Evolutionary conservation across 1,139 yeast genomes (phyloP), one percentile per base, ranked within the genome.

Genomic region (Lodderomyces beijingensis): DNA sequence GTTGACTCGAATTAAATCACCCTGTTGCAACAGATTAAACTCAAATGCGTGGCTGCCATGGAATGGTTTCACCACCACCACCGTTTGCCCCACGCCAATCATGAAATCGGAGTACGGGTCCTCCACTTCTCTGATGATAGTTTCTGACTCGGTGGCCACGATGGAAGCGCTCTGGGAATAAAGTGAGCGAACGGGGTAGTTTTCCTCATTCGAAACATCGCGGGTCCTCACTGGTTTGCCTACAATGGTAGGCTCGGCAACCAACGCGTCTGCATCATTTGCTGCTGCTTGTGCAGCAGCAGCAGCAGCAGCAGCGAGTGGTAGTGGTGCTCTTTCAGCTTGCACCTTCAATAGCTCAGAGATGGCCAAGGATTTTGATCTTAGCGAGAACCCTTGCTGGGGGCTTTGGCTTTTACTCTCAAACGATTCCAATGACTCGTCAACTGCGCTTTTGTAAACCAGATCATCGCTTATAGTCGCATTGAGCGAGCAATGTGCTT

Each of bases 41-140:
- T 62, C 65, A 28, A 38, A 35, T 3, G 43, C 47, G 11, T 32
- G 40, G 1, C 28, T 38, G 0, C 62, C 62, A 22, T 46, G 43
- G 32, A 53, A 63, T 6, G 61, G 59, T 27, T 55, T 51, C 4
- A 62, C 54, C 3, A 60, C 65, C n/a, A 62, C 66, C 3, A 62
- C 70, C 10, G 60, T 49, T 1, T 55, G 58, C 2, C 71, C 71
- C 5, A 61, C 45, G 1, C 42, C 28, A 9, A 65, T 59, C 11
- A 32, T 30, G 12, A 43, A 47, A 4, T 48, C 44, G 51, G 59
- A 62, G 30, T 46, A 59, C 3, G 59, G 61, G 35, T 65, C 70
- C 12, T 44, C 34, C 1, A 62, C 62, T 25, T 46, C 43, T 10
- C 20, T 25, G n/a, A 22, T 11, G 7, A 18, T 7, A 11, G 6